A percentile compares a stretch with the other conserved stretches of the same genome.
phyloP scores from a whole-genome alignment of 2,329 filamentous ascomycete genomes.

The Fusarium denticulatum region DNA sequence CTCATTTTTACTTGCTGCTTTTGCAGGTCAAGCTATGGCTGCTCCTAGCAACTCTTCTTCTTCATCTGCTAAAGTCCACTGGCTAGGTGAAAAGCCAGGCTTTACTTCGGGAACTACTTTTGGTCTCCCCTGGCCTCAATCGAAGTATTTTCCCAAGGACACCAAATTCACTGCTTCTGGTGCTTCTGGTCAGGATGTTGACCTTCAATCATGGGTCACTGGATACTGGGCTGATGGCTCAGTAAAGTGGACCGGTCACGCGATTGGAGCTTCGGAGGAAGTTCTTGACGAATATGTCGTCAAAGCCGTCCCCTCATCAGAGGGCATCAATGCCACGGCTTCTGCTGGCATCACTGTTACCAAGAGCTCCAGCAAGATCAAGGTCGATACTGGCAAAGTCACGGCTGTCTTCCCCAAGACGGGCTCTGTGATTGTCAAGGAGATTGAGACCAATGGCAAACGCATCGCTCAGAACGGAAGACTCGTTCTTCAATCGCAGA shows the following conservation, averaged over 20 bases:
- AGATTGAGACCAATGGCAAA: conserved; percentile 55
- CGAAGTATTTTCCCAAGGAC: conserved; percentile 50
- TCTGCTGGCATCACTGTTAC: conserved; percentile 22
- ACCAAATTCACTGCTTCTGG: conserved; percentile 49
- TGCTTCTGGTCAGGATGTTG: conserved; percentile 30
- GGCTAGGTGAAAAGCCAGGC: conserved; percentile 53
- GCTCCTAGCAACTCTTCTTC: conserved; percentile 32
- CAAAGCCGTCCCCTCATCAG: conserved; percentile 20
- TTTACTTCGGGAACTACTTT: conserved; percentile 53
- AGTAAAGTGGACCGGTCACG: conserved; percentile 70
- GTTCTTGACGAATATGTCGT: conserved; percentile 55
- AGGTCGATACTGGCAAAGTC: conserved; percentile 58
- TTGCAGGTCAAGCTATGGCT: conserved; percentile 16
- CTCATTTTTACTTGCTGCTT: conserved; percentile 27
- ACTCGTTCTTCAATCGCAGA: conserved; percentile 64
- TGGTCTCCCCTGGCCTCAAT: conserved; percentile 56
- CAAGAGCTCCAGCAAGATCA: conserved; percentile 44
- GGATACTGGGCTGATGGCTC: conserved; percentile 70
- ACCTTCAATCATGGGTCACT: conserved; percentile 63
- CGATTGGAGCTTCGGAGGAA: conserved; percentile 56
- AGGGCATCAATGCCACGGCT: conserved; percentile 22
- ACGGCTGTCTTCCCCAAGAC: conserved; percentile 54
- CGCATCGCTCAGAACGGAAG: conserved; percentile 58
- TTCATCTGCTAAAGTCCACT: conserved; percentile 46
- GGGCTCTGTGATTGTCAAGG: conserved; percentile 52